Evolutionary conservation across 495 filamentous ascomycete species (phyloP), one percentile per base, ranked within the genome.

Genomic region (Hyaloscypha variabilis): DNA sequence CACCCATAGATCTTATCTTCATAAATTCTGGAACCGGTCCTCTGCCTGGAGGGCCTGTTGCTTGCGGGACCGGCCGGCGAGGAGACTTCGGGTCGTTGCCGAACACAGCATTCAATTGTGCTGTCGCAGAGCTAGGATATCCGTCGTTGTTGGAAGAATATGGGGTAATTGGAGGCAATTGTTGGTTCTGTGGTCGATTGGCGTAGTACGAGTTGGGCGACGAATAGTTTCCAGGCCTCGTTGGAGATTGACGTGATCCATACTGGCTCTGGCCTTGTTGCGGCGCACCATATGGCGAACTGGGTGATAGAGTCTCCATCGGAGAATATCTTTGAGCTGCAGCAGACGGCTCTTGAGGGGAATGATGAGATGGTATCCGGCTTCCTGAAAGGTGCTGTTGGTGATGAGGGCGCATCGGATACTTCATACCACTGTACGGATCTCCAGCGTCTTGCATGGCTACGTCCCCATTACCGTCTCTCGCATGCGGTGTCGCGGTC

Each of bases 251-350:
- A 21, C 80, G 81, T 67, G 79, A 80, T 2, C 26, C 58, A 65
- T 77, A 84, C 58, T 82, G 82, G 46, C 67, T 68, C 66, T 72
- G 72, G 64, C 61, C 71, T 73, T 60, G 67, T 64, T 58, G 74
- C 68, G 57, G 77, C 78, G 54, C 75, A 56, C 73, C 69, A 71
- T 85, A 85, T 11, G 82, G 80, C 23, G 82, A 86, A 34, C 81
- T 81, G 36, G 82, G 84, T 60, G 81, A 81, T 26, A 94, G 78
- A 6, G 87, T 86, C 71, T 96, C 94, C 93, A 96, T 96, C 58
- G 94, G 95, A 14, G 94, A 97, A 76, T 99, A 97, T 72, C 94
- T 86, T 72, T 94, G 91, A 55, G 93, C 92, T 52, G 93, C 91
- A 23, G 92, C 81, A 64, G 85, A 88, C 70, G 88, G 87, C 58